Base-by-base conservation (phyloP, 2,329 filamentous ascomycete species). In the Lizonia empirigonia region DNA sequence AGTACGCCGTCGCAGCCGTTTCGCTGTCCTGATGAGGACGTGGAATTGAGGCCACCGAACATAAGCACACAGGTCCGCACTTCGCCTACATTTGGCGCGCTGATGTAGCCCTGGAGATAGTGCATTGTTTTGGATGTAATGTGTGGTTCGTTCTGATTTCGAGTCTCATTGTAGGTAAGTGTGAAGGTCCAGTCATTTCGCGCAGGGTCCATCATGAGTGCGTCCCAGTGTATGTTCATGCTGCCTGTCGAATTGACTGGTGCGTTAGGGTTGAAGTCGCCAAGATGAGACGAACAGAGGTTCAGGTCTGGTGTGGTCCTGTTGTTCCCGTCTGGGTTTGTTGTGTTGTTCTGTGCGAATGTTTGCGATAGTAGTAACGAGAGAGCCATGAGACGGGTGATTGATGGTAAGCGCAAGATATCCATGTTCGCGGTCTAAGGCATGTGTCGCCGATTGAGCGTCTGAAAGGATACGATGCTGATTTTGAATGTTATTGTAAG, bases 131-230 rank as follows among this genome's bases (percentile, higher is more conserved):
- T n/a, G n/a, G n/a, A n/a, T n/a, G n/a, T n/a, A n/a, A n/a, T n/a
- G n/a, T n/a, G n/a, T n/a, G 35, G 20, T 1, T 4, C 13, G 6
- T 7, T 7, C 12, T 7, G 19, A 20, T 16, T 36, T 12, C 42
- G 49, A 18, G 27, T 47, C 12, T 47, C 49, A 5, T 47, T 47
- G 22, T 46, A 52, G 1, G 42, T 52, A 18, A 52, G 49, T 8
- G 49, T 38, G 26, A 52, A 32, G 1, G 20, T 44, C 49, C 49
- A 52, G 23, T 52, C 49, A 8, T 52, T 52, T 19, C 33, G 37
- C 13, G 38, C 12, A 34, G 49, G 49, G 9, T 52, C 49, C 49
- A 52, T 52, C 49, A 52, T 52, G 1, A 52, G 37, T 44, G 49
- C 49, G 27, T 32, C 44, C 49, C 49, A 52, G 15, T 52, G 49